Evolutionary conservation across 768 basidiomycete genomes (phyloP).

Genomic region (Candolleomyces efflorescens): DNA sequence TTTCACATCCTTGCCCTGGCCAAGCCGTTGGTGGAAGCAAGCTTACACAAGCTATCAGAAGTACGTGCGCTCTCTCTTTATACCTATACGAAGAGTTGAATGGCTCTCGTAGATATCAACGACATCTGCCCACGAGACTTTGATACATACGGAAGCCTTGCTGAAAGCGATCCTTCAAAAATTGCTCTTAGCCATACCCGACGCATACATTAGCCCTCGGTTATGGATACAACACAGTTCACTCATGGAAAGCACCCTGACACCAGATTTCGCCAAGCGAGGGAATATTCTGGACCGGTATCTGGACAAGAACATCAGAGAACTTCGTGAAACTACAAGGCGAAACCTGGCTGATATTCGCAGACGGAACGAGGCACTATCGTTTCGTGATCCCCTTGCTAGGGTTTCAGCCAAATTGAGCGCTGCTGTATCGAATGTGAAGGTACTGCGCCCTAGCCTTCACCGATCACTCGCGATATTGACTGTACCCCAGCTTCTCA

Average conservation of each 20-base stretch:
- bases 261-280: constrained; percentile 28
- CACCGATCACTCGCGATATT: not conserved
- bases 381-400: constrained; percentile 63
- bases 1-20: constrained; percentile 61
- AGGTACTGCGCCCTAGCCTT: constrained; percentile 26
- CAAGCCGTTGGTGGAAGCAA: constrained; percentile 69
- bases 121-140: constrained; percentile 50
- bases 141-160: constrained; percentile 47
- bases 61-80: constrained; percentile 25
- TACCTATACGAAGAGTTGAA: not conserved
- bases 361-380: constrained; percentile 75
- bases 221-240: constrained; percentile 55
- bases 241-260: constrained; percentile 45
- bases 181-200: constrained; percentile 64
- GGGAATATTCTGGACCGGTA: constrained; percentile 20
- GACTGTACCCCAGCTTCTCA: constrained; percentile 51
- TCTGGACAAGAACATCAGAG: constrained; percentile 36
- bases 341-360: constrained; percentile 68
- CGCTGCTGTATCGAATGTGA: constrained; percentile 53
- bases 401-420: constrained; percentile 57
- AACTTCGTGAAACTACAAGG: constrained; percentile 44
- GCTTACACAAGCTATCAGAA: constrained; percentile 62
- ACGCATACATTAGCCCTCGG: constrained; percentile 70
- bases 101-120: constrained; percentile 44
- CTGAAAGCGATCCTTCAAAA: constrained; percentile 64